Evolutionary conservation across 2,329 filamentous ascomycete genomes (phyloP), one percentile per base, ranked within the genome.

Genomic region (Hirsutella rhossiliensis): DNA sequence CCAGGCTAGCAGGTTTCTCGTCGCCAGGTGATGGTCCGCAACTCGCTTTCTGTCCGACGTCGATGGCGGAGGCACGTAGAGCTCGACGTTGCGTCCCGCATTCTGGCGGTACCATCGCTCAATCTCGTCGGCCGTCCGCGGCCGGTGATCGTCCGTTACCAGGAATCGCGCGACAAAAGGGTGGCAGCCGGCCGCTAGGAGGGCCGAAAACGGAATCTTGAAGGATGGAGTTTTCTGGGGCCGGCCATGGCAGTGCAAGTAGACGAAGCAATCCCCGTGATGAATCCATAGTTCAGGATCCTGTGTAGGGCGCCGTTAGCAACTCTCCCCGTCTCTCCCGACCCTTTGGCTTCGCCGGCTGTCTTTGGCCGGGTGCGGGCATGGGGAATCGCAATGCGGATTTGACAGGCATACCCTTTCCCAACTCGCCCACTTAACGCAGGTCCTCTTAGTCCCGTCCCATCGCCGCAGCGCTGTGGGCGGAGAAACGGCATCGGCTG

Each of bases 1-100:
- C 68, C 80, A 88, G 4, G 85, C 84, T 46, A 89, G 82, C 52
- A 87, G 76, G 55, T 90, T 90, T 13, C 85, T 74, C 3, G 78
- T 84, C 1, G 79, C 76, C 5, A 87, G 56, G 52, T 87, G 80
- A 58, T 82, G 82, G 32, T 68, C 60, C 51, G 78, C 76, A 0
- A 74, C 65, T 47, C 80, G 71, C 4, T 71, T 66, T 50, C 71
- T 69, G 40, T 73, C 69, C 5, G 68, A 61, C 30, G 65, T 61
- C 1, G 70, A 56, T 1, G 83, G 82, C 1, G 81, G 68, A 2
- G 84, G 78, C n/a, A 90, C 78, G 56, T 80, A 87, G 2, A 89
- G 65, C 42, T 87, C 78, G 44, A 76, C 57, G 28, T 50, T 61
- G 40, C 54, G 56, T 31, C 51, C 47, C 3, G 59, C 54, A 38